phyloP scores from a whole-genome alignment of 805 yeast species.

The Suhomyces canberraensis region DNA sequence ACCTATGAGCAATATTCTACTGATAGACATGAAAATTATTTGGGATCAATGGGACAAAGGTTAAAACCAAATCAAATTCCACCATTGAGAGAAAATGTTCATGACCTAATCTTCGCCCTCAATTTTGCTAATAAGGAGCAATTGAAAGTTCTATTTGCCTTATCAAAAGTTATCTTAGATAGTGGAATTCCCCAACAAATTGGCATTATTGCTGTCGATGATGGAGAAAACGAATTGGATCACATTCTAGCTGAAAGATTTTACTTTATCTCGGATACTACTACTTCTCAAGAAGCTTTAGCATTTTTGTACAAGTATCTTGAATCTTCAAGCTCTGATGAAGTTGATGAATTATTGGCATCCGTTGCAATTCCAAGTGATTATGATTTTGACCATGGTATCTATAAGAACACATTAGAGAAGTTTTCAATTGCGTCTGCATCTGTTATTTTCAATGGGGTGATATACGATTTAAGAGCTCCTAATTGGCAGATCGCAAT shows the following conservation, averaged over 20 bases:
- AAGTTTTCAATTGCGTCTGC: slow-evolving; percentile 44
- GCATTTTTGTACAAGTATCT: slow-evolving; percentile 38
- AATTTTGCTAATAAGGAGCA: slow-evolving; percentile 55
- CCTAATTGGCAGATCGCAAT: slow-evolving; percentile 54
- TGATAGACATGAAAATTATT: slow-evolving; percentile 45
- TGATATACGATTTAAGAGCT: slow-evolving; percentile 48
- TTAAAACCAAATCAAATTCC: slow-evolving; percentile 62
- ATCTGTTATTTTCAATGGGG: slow-evolving; percentile 69
- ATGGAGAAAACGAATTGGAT: slow-evolving; percentile 19
- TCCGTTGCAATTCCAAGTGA: slow-evolving; percentile 16
- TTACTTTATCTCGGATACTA: slow-evolving; percentile 30
- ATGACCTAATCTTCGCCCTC: slow-evolving; percentile 67
- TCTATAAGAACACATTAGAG: slow-evolving; percentile 21
- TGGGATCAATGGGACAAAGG: slow-evolving; percentile 14
- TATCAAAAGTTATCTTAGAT: slow-evolving; percentile 47
- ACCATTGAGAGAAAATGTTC: slow-evolving; percentile 66
- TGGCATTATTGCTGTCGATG: slow-evolving; percentile 71
- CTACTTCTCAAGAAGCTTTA: slow-evolving; percentile 32
- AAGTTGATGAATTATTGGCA: slow-evolving; percentile 19
- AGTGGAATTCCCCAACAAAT: slow-evolving; percentile 72
- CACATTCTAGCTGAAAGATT: slow-evolving; percentile 27
- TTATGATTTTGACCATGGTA: slow-evolving; percentile 13
- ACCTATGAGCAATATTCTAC: slow-evolving; percentile 46
- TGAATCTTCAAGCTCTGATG: slow-evolving; percentile 25
- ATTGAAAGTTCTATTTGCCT: slow-evolving; percentile 46